Base-by-base conservation (phyloP, 2,329 filamentous ascomycete genomes). In the Corynespora cassiicola region DNA sequence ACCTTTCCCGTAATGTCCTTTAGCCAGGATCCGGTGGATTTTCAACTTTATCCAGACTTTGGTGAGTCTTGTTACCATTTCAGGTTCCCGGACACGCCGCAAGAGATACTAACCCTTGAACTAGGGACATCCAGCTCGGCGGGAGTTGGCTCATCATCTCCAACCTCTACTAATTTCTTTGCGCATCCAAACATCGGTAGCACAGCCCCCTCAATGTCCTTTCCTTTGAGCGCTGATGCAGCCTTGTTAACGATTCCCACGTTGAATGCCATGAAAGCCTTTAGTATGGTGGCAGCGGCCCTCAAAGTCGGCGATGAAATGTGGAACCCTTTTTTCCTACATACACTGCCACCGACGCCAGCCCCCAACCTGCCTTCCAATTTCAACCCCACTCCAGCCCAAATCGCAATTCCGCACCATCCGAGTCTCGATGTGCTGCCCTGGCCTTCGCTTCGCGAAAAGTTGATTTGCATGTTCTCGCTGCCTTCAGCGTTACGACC, bases 391-490 rank as follows among this genome's bases (percentile, higher is more conserved):
- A 82, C 78, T 0, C 36, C 63, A 7, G 68, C 72, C 0, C 80
- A 83, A 52, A 52, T 71, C 7, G 48, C 68, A 2, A 63, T 80
- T 10, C 75, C 77, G 1, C 80, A 84, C 45, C 80, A 83, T 48
- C 79, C 81, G 2, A 41, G 81, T 9, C 58, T 84, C 8, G 80
- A 84, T 54, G 62, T 82, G 18, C 59, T 84, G 1, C 80, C 80
- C 1, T 84, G 80, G 81, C 78, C 80, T 1, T 65, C 55, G 12
- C 75, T 77, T 22, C 42, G 52, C n/a, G 42, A 52, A 17, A 15
- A 10, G 21, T 34, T 79, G 23, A 78, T 84, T 46, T 69, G 69
- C 45, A 65, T 82, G 20, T 67, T 83, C 35, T 66, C 65, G 11
- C 61, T 82, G 19, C 79, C 78, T 0, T 69, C 72, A 2, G 59